Conservation (phyloP, 345 rosid species). For the Linum lewisii region DNA sequence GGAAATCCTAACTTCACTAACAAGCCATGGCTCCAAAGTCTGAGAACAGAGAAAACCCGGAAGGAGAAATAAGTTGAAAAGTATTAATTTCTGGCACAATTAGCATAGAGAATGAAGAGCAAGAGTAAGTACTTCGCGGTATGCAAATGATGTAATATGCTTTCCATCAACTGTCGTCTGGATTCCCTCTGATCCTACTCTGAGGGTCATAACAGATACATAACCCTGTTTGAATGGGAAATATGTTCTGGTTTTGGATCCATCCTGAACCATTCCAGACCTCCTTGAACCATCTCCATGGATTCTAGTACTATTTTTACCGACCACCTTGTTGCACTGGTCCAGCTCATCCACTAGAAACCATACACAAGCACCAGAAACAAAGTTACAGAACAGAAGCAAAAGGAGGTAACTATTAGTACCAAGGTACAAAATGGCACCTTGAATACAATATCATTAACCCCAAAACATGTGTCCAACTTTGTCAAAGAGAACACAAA, state of each 20-base stretch:
- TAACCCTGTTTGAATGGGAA: slow-evolving; percentile 7
- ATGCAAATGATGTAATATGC: slow-evolving; percentile 6
- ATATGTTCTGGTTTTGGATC: background rate
- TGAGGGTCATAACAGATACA: slow-evolving; percentile 4
- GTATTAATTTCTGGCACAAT: background rate
- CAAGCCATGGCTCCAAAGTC: slow-evolving; percentile 10
- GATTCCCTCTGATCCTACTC: slow-evolving; percentile 5
- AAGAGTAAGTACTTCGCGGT: background rate
- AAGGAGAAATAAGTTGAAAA: slow-evolving; percentile 11
- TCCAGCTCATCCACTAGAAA: slow-evolving; percentile 75
- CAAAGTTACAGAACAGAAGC: too few species aligned
- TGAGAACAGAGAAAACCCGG: background rate
- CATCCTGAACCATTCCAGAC: background rate
- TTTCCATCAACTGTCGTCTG: slow-evolving; percentile 10
- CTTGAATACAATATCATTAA: too few species aligned
- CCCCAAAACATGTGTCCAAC: background rate
- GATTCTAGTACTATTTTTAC: slow-evolving; percentile 30
- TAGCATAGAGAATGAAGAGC: background rate
- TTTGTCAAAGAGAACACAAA: background rate
- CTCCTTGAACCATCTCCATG: background rate
- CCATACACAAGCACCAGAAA: too few species aligned
- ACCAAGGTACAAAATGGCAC: too few species aligned
- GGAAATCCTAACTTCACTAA: background rate
- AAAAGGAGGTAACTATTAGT: too few species aligned
- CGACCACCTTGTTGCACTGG: slow-evolving; percentile 77